Base-by-base conservation (phyloP, 495 filamentous ascomycete genomes). In the Schizothecium vesticola region DNA sequence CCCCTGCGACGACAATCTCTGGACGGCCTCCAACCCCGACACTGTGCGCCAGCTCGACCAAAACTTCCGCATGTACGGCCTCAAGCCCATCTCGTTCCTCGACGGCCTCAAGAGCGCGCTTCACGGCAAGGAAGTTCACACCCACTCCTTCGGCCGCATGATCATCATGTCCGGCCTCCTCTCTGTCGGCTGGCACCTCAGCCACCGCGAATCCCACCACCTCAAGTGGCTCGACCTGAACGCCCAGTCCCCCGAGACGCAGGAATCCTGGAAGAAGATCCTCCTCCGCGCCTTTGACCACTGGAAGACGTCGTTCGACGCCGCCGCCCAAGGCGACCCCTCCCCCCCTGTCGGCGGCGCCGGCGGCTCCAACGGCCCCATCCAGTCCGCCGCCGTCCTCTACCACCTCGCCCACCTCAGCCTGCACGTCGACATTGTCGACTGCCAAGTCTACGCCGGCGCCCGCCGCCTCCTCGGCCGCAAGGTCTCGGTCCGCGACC, bases 361-460 rank as follows among this genome's bases (percentile, higher is more conserved):
- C 80, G 29, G 71, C 79, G 19, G 77, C 29, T 87, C 92, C 56
- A 92, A 93, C 69, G 91, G 90, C 62, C 87, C 92, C 43, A 92
- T 94, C 66, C 91, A 97, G 71, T 90, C 87, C 67, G 89, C 92
- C 26, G 91, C 89, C 21, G 93, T 96, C 2, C 83, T 98, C 25
- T 95, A 99, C 74, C 92, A 94, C 63, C 82, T 99, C 22, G 96
- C 95, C 5, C 94, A 99, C 70, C 94, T 99, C 88, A 93, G 91
- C 31, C 90, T 96, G 77, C 93, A 97, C 74, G 91, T 97, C 13
- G 93, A 97, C 72, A 91, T 98, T 59, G 89, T 94, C 29, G 94
- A 97, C 79, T 94, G 93, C 72, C 95, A 97, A 78, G 93, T 98
- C 61, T 97, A 94, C 73, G 92, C 92, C 3, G 91, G 92, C 1